Evolutionary conservation across 805 yeast genomes (phyloP), one percentile per base, ranked within the genome.

Genomic region (Ogataea haglerorum): DNA sequence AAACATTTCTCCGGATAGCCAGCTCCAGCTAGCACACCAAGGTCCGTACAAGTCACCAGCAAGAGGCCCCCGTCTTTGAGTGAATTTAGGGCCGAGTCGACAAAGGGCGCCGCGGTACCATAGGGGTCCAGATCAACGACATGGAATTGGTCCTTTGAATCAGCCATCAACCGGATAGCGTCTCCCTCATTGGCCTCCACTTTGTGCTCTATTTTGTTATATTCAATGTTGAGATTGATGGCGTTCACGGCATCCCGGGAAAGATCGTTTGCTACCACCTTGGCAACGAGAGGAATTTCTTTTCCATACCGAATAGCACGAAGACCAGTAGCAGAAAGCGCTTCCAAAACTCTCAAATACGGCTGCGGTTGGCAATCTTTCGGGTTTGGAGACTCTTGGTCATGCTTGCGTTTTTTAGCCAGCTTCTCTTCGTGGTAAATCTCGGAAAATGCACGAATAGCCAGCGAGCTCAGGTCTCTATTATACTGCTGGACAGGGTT

Each of bases 1-100:
- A 81, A 93, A 64, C 98, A 91, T 64, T 93, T 93, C 54, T 93
- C 99, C 0, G 98, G 97, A 61, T 91, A 91, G 10, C 95, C 95
- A 48, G 83, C 82, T 14, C 99, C 99, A 1, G 98, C 98, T 39
- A 93, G 70, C 1, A 93, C 96, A 0, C 95, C 95, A 12, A 95
- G 73, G 65, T 93, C 99, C 0, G 99, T 93, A 61, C 99, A 93
- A 0, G 99, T 93, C 3, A 93, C 91, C 36, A 93, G 67, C 49
- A 93, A 64, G 30, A 93, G 56, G 1, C 98, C 99, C 41, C 82
- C 90, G 51, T 90, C 89, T 35, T 75, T 76, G n/a, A 90, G 75
- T 23, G 82, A 69, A 55, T 88, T 95, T 23, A 93, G 69, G 0
- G 98, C 97, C 23, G 93, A 79, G 60, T 93, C 99, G 21, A 93